Conservation (phyloP, 1,284 basidiomycete genomes). For the Stygiomarasmius scandens region DNA sequence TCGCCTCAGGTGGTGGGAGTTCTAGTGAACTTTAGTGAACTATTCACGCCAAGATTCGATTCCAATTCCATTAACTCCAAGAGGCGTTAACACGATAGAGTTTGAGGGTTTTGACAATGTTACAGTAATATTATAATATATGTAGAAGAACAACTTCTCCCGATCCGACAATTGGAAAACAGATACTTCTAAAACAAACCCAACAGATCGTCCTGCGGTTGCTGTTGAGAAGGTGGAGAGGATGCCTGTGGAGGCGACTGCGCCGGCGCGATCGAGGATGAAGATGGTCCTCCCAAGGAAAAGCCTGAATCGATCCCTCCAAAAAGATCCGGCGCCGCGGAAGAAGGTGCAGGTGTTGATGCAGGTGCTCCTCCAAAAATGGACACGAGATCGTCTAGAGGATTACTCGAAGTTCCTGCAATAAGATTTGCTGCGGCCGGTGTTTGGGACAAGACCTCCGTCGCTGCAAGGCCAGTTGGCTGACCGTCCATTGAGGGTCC, state of each 20-base stretch:
- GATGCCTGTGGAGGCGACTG: constrained; percentile 21
- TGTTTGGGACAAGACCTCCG: constrained; percentile 67
- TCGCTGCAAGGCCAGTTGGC: constrained; percentile 75
- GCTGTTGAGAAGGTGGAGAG: constrained; percentile 18
- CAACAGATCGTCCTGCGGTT: constrained; percentile 48
- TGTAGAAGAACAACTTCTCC: no score
- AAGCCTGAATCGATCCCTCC: constrained; percentile 24
- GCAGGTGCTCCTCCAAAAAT: constrained; percentile 78
- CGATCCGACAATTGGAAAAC: constrained; percentile 7
- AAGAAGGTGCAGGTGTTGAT: no score
- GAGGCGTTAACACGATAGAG: no score
- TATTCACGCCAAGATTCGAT: no score
- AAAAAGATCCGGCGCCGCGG: constrained; percentile 23
- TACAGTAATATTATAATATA: no score
- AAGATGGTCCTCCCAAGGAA: no score
- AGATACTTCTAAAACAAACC: constrained; percentile 43
- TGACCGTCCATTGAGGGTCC: constrained; percentile 60
- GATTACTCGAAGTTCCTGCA: constrained; percentile 78
- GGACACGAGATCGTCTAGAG: constrained; percentile 88
- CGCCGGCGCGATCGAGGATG: constrained; percentile 17
- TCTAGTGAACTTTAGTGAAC: no score
- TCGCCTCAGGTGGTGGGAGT: no score
- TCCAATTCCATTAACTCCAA: no score
- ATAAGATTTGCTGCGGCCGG: constrained; percentile 73
- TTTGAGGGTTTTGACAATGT: no score